Conservation (phyloP, 163 green algal genomes). For the Chlorella variabilis region DNA sequence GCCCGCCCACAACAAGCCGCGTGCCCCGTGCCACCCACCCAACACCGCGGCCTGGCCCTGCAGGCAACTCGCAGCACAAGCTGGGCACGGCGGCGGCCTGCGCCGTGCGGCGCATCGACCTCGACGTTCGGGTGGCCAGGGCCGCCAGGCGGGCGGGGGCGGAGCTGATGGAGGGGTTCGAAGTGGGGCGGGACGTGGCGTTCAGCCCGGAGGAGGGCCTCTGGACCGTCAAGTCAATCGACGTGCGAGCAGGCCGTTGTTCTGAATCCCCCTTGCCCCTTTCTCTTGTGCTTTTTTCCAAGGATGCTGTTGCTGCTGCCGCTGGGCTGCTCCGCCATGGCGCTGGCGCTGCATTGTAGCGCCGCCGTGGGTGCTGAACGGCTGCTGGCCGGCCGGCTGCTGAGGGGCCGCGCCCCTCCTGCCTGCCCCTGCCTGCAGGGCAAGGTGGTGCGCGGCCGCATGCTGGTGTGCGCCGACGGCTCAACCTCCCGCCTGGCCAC, state of each 20-base stretch:
- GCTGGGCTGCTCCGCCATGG: too few species aligned
- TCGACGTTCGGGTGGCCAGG: conserved; percentile 81
- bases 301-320: not conserved
- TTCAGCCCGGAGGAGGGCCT: conserved; percentile 78
- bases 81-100: conserved; percentile 83
- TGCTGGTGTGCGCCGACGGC: conserved; percentile 89
- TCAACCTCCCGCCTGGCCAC: conserved; percentile 87
- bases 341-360: too few species aligned
- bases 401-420: too few species aligned
- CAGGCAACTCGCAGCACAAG: conserved; percentile 81
- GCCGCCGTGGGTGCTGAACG: too few species aligned
- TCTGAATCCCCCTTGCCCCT: not conserved
- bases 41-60: too few species aligned
- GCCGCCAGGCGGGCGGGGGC: conserved; percentile 69
- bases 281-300: not conserved
- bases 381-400: too few species aligned
- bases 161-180: conserved; percentile 85
- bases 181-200: conserved; percentile 68
- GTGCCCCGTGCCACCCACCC: too few species aligned
- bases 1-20: too few species aligned
- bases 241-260: not conserved
- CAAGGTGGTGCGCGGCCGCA: conserved; percentile 68
- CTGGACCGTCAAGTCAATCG: conserved; percentile 81
- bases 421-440: conserved; percentile 38
- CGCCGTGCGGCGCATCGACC: conserved; percentile 88